phyloP scores from a whole-genome alignment of 306 rosid genomes.

The Cicer bijugum region DNA sequence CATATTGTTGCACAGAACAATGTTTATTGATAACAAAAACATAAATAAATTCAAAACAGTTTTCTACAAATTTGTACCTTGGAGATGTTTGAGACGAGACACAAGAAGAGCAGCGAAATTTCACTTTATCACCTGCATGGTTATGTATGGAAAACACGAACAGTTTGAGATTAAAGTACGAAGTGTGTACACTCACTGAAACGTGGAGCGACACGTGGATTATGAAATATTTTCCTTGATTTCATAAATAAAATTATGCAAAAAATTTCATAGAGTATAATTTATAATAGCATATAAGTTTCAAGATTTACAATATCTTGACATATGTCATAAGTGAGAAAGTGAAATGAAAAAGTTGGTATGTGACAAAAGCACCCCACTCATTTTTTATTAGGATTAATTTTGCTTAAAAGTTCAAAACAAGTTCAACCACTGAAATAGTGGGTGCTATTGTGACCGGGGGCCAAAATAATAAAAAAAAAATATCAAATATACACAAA shows the following conservation, averaged over 20 bases:
- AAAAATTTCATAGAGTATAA: not conserved
- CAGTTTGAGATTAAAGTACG: not conserved
- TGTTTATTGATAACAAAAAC: not conserved
- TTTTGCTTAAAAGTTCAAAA: conserved; percentile 29
- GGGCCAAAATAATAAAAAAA: not conserved
- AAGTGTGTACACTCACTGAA: not conserved
- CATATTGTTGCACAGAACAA: not conserved
- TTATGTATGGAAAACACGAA: conserved; percentile 41
- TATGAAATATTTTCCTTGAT: not conserved
- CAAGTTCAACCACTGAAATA: not conserved
- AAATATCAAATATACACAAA: not conserved
- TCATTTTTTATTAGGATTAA: not conserved
- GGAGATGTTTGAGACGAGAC: conserved; percentile 58
- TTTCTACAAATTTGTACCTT: conserved; percentile 57
- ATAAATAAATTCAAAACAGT: conserved; percentile 32
- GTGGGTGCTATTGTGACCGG: not conserved
- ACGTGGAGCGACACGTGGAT: not conserved
- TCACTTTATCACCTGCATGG: conserved; percentile 77
- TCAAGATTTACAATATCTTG: conserved; percentile 12
- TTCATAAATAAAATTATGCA: not conserved
- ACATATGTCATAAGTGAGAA: not conserved
- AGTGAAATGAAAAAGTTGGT: conserved; percentile 1
- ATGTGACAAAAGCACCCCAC: not conserved
- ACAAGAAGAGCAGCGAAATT: conserved; percentile 55
- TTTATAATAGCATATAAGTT: conserved; percentile 25